These are phyloP conservation scores for Geranium incanum DNA, from an alignment of 441 rosid genomes.

Conservation along the genomic window DNA sequence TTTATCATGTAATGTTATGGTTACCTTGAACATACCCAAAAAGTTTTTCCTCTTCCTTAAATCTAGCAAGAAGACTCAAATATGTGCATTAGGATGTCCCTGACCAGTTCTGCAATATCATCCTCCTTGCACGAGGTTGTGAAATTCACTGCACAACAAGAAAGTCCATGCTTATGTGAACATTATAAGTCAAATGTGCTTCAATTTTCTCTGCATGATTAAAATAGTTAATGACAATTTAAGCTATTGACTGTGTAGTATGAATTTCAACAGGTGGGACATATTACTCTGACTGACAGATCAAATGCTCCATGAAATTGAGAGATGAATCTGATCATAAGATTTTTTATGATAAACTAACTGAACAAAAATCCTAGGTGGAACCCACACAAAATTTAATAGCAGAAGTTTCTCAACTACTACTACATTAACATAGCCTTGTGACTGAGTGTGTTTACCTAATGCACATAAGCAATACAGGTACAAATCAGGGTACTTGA, in stretches of 20 bases:
- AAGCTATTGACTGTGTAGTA: constrained; percentile 1
- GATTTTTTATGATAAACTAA: constrained; percentile 2
- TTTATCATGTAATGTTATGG: not conserved
- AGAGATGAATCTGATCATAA: constrained; percentile 3
- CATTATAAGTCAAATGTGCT: constrained; percentile 6
- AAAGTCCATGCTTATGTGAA: constrained; percentile 1
- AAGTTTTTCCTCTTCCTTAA: not conserved
- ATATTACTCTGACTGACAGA: constrained; percentile 3
- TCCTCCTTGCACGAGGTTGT: constrained; percentile 13
- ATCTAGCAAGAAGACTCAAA: constrained; percentile 6
- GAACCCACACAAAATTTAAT: constrained; percentile 8
- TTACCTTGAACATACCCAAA: constrained; percentile 3
- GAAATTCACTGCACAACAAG: constrained; percentile 11
- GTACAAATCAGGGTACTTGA: not conserved
- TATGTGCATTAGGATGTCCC: constrained; percentile 7
- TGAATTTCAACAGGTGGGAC: constrained; percentile 12
- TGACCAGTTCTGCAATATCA: constrained; percentile 8
- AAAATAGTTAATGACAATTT: not conserved
- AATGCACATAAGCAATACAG: constrained; percentile 5
- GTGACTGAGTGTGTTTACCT: constrained; percentile 5
- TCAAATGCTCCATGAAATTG: constrained; percentile 5
- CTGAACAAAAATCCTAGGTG: constrained; percentile 10
- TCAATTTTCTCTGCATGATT: not conserved
- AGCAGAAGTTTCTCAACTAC: not conserved
- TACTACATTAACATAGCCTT: constrained; percentile 1